phyloP scores from a whole-genome alignment of 192 early-diverging fungal species.

The Coemansia sp. region DNA sequence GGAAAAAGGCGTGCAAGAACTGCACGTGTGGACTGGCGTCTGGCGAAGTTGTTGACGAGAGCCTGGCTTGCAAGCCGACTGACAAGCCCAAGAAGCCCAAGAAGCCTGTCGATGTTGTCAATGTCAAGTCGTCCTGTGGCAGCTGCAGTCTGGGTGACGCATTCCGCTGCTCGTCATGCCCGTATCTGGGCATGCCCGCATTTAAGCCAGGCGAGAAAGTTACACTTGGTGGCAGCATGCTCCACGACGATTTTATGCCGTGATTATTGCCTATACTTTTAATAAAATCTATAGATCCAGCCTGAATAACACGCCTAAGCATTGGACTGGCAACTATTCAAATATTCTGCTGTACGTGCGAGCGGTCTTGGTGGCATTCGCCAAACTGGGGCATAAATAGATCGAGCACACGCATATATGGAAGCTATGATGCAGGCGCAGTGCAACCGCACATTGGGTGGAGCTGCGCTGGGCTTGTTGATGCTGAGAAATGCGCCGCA shows the following conservation, averaged over 20 bases:
- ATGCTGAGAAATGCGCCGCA: neutral
- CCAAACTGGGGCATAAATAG: too few relatives aligned
- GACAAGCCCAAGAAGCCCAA: constrained; percentile 59
- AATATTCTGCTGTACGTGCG: too few relatives aligned
- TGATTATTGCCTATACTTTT: constrained; percentile 8
- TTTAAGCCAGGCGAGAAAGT: constrained; percentile 96
- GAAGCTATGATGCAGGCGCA: too few relatives aligned
- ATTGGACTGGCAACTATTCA: too few relatives aligned
- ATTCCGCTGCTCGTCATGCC: constrained; percentile 93
- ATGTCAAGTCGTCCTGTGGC: constrained; percentile 64
- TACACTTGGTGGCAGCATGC: constrained; percentile 69
- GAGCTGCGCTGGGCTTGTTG: neutral
- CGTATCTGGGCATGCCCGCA: constrained; percentile 95
- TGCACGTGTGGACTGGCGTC: constrained; percentile 92
- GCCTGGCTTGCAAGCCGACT: constrained; percentile 28
- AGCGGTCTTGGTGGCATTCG: too few relatives aligned
- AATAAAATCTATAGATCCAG: neutral
- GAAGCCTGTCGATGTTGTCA: constrained; percentile 55
- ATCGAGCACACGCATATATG: too few relatives aligned
- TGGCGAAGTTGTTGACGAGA: constrained; percentile 62
- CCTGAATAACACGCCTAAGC: too few relatives aligned
- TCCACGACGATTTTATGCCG: constrained; percentile 51
- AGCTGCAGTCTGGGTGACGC: constrained; percentile 95
- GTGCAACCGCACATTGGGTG: neutral
- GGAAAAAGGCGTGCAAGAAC: constrained; percentile 96